Evolutionary conservation across 192 early-diverging fungal genomes (phyloP), one percentile per base, ranked within the genome.

Genomic region (Entomortierella parvispora): DNA sequence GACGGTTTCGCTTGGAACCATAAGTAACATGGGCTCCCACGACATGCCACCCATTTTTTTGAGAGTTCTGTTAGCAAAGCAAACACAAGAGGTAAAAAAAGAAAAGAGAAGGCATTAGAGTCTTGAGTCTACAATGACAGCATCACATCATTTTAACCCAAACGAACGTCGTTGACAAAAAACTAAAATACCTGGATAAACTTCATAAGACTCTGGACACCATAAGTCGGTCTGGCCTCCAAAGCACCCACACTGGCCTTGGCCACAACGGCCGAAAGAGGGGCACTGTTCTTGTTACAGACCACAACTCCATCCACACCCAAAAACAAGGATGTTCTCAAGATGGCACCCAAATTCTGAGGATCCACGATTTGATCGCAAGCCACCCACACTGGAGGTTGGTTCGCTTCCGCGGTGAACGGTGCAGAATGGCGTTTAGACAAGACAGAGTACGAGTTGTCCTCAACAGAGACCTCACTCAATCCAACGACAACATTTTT

Each of bases 291-390:
- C 31, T 84, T 87, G 33, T 66, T 71, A 34, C 83, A 87, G 22
- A 87, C 53, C 22, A 93, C 51, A 15, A 93, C 81, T 15, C 92
- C 92, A 50, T 93, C 90, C 2, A 92, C 63, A 5, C 81, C 87
- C 77, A 90, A 82, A 54, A 93, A 93, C 25, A 88, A 65, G 10
- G 85, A 83, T 2, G 87, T 86, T 33, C 84, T 71, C 33, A 93
- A 62, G 51, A 93, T 92, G 12, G 90, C 87, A 9, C 92, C 92
- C 6, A 93, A 44, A 64, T 93, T 93, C 72, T 91, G 84, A 10
- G 86, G 86, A 71, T 88, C 86, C 23, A 84, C 82, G 0, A 88
- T 77, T 48, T 88, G 71, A 58, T 88, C 86, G 20, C 85, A 54
- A 0, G 86, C 86, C 32, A 88, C 63, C 86, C 86, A 88, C 7